These are phyloP conservation scores for Terfezia boudieri DNA, from an alignment of 495 filamentous ascomycete genomes.

Conservation along the genomic window DNA sequence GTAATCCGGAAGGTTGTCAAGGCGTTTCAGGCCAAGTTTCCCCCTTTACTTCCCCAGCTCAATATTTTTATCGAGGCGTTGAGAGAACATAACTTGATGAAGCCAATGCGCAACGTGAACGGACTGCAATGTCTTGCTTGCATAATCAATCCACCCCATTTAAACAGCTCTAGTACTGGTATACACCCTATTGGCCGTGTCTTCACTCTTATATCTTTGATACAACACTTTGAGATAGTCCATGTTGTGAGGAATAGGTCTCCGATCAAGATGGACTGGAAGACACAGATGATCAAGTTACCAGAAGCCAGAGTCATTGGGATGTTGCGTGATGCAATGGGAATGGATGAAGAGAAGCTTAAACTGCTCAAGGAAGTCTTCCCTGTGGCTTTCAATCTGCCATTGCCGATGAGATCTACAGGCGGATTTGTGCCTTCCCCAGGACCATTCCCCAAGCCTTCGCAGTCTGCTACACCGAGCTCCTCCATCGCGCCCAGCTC, in stretches of 20 bases:
- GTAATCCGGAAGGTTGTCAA: constrained; percentile 37
- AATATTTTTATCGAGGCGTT: constrained; percentile 44
- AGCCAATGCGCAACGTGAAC: constrained; percentile 40
- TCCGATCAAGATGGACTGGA: constrained; percentile 34
- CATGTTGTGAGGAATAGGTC: constrained; percentile 26
- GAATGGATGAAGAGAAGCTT: constrained; percentile 35
- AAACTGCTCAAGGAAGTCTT: constrained; percentile 36
- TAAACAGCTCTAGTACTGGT: constrained; percentile 18
- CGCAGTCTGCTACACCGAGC: neutral
- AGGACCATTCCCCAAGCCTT: neutral
- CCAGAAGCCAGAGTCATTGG: constrained; percentile 30
- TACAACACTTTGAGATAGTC: constrained; percentile 42
- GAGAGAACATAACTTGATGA: constrained; percentile 40
- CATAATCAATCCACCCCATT: constrained; percentile 22
- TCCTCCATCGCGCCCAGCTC: neutral
- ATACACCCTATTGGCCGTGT: constrained; percentile 2
- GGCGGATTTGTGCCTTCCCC: neutral
- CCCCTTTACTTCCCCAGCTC: neutral
- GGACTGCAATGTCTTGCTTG: constrained; percentile 36
- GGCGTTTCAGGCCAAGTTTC: constrained; percentile 29
- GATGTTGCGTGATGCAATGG: constrained; percentile 25
- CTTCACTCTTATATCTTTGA: constrained; percentile 37
- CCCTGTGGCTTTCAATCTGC: constrained; percentile 20
- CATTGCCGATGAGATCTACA: neutral
- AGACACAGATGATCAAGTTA: constrained; percentile 45